Evolutionary conservation across 495 filamentous ascomycete genomes (phyloP).

Genomic region (Friedmanniomyces simplex): DNA sequence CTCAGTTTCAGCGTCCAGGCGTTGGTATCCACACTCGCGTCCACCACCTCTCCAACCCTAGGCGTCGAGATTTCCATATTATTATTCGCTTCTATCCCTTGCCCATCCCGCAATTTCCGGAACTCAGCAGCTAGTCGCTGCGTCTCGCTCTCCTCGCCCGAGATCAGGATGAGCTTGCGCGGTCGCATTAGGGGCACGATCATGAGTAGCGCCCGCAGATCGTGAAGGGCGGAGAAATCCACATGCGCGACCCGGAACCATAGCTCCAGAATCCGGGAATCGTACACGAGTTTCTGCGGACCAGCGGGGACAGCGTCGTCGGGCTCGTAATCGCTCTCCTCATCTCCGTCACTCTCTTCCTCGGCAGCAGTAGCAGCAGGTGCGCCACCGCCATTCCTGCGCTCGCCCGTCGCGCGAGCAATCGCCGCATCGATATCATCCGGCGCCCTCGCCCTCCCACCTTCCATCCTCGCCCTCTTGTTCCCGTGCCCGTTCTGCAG

Average conservation of each 20-base stretch:
- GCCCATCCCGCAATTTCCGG: constrained; percentile 54
- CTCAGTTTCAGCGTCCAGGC: constrained; percentile 91
- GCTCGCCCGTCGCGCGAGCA: constrained; percentile 15
- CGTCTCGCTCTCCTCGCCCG: constrained; percentile 69
- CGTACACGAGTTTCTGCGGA: constrained; percentile 63
- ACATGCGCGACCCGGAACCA: constrained; percentile 71
- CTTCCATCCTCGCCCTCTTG: constrained; percentile 9
- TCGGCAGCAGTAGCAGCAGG: constrained; percentile 34
- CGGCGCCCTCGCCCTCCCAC: neutral
- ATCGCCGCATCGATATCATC: constrained; percentile 19
- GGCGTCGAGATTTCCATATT: constrained; percentile 57
- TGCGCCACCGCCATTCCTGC: constrained; percentile 9
- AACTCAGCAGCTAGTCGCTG: constrained; percentile 67
- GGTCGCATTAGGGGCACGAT: constrained; percentile 89
- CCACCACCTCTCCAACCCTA: constrained; percentile 52
- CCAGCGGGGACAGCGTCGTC: constrained; percentile 43
- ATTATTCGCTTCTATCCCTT: constrained; percentile 29
- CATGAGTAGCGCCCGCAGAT: constrained; percentile 86
- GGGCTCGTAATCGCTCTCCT: constrained; percentile 42
- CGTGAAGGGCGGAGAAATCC: constrained; percentile 86
- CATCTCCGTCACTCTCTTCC: constrained; percentile 42
- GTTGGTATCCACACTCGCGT: constrained; percentile 95
- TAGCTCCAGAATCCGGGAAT: constrained; percentile 49
- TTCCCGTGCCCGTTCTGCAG: neutral
- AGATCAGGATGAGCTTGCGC: constrained; percentile 81